Conservation (phyloP, 768 basidiomycete genomes). For the Boletus pseudopeckii region DNA sequence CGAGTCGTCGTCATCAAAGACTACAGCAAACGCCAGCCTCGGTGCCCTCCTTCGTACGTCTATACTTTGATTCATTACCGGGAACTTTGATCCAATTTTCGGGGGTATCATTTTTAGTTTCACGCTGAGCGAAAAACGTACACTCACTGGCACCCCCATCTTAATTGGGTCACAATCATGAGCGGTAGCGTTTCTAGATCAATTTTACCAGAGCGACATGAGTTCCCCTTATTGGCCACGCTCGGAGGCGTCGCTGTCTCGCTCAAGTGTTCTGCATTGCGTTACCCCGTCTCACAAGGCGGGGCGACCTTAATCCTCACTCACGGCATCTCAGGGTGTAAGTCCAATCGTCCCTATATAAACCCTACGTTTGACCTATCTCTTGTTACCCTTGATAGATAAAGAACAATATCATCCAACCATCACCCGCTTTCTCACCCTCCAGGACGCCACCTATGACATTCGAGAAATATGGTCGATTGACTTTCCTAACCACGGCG, state of each 20-base stretch:
- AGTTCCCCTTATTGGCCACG: slow-evolving; percentile 14
- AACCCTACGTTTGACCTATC: neutral
- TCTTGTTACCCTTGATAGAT: slow-evolving; percentile 7
- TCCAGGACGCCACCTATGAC: slow-evolving; percentile 11
- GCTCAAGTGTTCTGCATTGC: slow-evolving; percentile 23
- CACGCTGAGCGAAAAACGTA: neutral
- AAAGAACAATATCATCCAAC: slow-evolving; percentile 29
- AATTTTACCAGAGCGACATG: slow-evolving; percentile 18
- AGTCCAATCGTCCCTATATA: neutral
- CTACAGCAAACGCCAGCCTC: neutral
- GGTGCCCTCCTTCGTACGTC: neutral
- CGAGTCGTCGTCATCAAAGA: neutral
- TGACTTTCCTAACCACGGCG: slow-evolving; percentile 37
- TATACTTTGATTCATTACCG: too few relatives aligned
- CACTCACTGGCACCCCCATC: too few relatives aligned
- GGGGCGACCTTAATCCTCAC: slow-evolving; percentile 28
- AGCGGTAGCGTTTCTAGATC: neutral
- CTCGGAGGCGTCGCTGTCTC: slow-evolving; percentile 12
- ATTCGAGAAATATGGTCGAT: slow-evolving; percentile 35
- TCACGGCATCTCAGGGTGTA: slow-evolving; percentile 28
- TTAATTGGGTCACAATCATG: neutral
- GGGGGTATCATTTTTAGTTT: neutral
- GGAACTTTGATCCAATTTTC: neutral
- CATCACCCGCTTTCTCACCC: slow-evolving; percentile 18
- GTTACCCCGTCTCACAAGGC: slow-evolving; percentile 23